Evolutionary conservation across 2,329 filamentous ascomycete species (phyloP).

Genomic region (Aspergillus ochraceus): DNA sequence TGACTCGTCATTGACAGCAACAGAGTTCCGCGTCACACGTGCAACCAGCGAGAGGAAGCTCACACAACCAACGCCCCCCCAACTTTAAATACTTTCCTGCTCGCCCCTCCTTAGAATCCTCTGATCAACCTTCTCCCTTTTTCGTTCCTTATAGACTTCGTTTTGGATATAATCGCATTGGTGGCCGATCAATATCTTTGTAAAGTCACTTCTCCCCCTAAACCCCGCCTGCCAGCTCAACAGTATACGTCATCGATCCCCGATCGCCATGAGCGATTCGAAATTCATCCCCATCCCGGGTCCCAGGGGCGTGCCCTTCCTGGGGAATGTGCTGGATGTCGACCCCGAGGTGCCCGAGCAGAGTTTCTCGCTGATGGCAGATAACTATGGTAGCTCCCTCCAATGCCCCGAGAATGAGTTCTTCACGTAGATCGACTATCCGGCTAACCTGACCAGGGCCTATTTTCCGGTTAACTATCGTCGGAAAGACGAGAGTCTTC

Average conservation of each 20-base stretch:
- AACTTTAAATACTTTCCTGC: no score
- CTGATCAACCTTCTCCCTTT: no score
- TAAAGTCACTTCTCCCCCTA: background rate
- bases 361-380: conserved; percentile 58
- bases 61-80: no score
- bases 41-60: no score
- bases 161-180: no score
- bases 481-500: conserved; percentile 49
- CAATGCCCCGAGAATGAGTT: no score
- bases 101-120: no score
- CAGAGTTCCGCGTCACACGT: no score
- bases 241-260: background rate
- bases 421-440: conserved; percentile 11
- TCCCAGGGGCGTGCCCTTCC: conserved; percentile 62
- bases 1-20: no score
- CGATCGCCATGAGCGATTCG: conserved; percentile 17
- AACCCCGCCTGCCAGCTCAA: background rate
- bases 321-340: conserved; percentile 67
- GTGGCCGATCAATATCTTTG: no score
- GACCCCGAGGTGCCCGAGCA: conserved; percentile 58
- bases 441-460: conserved; percentile 43
- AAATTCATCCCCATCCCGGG: conserved; percentile 55
- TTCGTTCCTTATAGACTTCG: no score
- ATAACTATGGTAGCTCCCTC: conserved; percentile 60
- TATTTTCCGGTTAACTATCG: conserved; percentile 59